phyloP scores from a whole-genome alignment of 169 alveolate species.

The Cryptosporidium sp. region DNA sequence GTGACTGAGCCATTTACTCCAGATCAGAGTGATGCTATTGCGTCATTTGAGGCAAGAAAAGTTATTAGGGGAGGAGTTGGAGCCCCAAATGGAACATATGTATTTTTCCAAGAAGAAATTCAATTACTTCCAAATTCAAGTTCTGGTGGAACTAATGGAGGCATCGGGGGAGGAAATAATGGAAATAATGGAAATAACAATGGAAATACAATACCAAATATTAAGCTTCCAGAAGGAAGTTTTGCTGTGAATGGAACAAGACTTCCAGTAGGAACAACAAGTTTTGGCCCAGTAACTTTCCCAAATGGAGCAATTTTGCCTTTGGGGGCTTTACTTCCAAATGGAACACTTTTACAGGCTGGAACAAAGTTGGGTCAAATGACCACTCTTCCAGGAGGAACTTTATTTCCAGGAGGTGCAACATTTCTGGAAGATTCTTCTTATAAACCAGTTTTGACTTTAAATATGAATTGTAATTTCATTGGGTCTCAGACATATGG shows the following conservation, averaged over 20 bases:
- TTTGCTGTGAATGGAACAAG: slow-evolving; percentile 69
- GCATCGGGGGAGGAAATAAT: neutral
- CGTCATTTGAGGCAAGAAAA: slow-evolving; percentile 66
- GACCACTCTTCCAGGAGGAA: slow-evolving; percentile 74
- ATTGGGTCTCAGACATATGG: slow-evolving; percentile 67
- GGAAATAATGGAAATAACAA: neutral
- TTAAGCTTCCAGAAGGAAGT: slow-evolving; percentile 49
- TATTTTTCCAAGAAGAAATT: slow-evolving; percentile 68
- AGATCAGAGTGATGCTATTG: slow-evolving; percentile 9
- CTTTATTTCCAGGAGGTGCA: slow-evolving; percentile 75
- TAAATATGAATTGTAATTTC: slow-evolving; percentile 58
- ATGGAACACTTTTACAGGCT: slow-evolving; percentile 57
- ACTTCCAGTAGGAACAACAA: slow-evolving; percentile 70
- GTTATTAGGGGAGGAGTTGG: slow-evolving; percentile 75
- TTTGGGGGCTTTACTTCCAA: slow-evolving; percentile 64
- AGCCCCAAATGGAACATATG: slow-evolving; percentile 71
- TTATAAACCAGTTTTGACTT: slow-evolving; percentile 46
- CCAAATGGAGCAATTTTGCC: slow-evolving; percentile 77
- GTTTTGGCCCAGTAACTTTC: slow-evolving; percentile 75
- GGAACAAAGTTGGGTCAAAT: slow-evolving; percentile 27
- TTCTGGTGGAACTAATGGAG: slow-evolving; percentile 10
- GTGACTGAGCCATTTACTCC: slow-evolving; percentile 70
- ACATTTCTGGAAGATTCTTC: slow-evolving; percentile 47
- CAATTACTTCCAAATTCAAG: slow-evolving; percentile 55
- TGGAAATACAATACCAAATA: slow-evolving; percentile 24